Evolutionary conservation across 75 land plant genomes (phyloP), one percentile per base, ranked within the genome.

Genomic region (Gnetum montanum): DNA sequence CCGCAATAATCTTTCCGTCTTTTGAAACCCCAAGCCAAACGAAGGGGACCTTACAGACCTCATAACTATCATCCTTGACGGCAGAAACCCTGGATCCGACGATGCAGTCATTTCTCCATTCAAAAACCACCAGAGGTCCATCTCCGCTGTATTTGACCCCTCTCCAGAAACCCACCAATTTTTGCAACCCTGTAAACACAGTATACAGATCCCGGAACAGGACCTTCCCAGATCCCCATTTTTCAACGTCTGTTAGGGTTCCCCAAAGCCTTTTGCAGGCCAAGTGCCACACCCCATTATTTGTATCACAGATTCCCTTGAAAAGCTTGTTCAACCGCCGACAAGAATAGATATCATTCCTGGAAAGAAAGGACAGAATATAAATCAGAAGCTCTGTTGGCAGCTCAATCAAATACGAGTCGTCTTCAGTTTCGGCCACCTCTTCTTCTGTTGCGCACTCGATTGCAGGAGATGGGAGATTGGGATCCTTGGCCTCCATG

Each of bases 111-210:
- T 67, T 19, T 0, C 77, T 77, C 90, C 86, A 88, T n/a, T 93
- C 86, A 63, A 93, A 85, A 50, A 72, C 67, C 18, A 84, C 66
- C 15, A 89, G 67, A 41, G 71, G 60, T 18, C 75, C 73, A 24
- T 54, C 38, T 33, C 63, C 58, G 3, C 47, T 49, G 7, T 25
- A 23, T 28, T 77, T 86, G 25, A 76, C 70, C 3, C 90, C 75
- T 34, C 96, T 68, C 98, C 98, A 94, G 66, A 94, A 80, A 0
- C 98, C 98, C 11, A 89, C 74, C 44, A 94, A 71, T 46, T 82
- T 74, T 36, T 82, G 87, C 66, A 69, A 83, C 7, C 64, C 49
- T 34, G 62, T 34, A 19, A 94, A 76, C 18, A 77, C 59, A 6
- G 30, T 19, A 73, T 82, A 77, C 58, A 94, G 65, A 25, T 54